phyloP scores from a whole-genome alignment of 495 filamentous ascomycete species.

The Aspergillus steynii region DNA sequence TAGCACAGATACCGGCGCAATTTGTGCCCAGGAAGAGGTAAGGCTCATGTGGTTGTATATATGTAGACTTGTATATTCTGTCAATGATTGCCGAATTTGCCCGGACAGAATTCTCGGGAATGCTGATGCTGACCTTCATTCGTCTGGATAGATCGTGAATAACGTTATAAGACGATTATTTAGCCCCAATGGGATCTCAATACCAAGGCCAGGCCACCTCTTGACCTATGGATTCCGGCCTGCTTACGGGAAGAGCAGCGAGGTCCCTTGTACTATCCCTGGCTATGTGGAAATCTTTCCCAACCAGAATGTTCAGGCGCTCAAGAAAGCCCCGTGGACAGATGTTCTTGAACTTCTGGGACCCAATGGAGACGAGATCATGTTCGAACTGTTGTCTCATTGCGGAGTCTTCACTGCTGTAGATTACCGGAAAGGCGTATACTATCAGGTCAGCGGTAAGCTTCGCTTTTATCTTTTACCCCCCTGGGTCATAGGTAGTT shows the following conservation, averaged over 20 bases:
- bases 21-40: conserved; percentile 62
- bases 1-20: conserved; percentile 40
- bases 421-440: conserved; percentile 57
- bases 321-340: conserved; percentile 75
- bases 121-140: background rate
- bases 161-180: conserved; percentile 80
- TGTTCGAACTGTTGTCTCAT: conserved; percentile 76
- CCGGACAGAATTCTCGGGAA: too few species aligned
- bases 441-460: conserved; percentile 78
- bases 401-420: conserved; percentile 75
- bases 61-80: background rate
- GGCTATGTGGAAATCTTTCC: conserved; percentile 57
- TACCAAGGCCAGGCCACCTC: conserved; percentile 67
- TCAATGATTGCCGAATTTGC: background rate
- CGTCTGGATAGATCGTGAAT: conserved; percentile 67
- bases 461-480: conserved; percentile 1
- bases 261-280: conserved; percentile 45
- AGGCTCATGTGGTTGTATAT: background rate
- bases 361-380: conserved; percentile 74
- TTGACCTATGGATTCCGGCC: conserved; percentile 76
- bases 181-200: conserved; percentile 48
- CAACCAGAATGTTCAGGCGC: conserved; percentile 66
- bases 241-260: conserved; percentile 28
- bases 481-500: background rate
- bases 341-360: conserved; percentile 70